phyloP scores from a whole-genome alignment of 2,329 filamentous ascomycete species.

The Diaporthe capsici region DNA sequence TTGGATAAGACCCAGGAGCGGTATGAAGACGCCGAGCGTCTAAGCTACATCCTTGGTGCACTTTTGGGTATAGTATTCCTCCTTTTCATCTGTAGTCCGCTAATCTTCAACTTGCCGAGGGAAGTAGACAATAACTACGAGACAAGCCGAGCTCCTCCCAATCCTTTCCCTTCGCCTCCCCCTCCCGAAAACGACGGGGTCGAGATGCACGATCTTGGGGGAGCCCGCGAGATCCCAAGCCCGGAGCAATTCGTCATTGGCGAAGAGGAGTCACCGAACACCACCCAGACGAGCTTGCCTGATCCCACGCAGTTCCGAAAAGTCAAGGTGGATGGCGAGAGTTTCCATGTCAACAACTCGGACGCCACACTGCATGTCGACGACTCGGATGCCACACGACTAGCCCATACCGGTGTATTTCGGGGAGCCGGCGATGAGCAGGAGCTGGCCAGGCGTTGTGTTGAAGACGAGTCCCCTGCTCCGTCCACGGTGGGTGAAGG shows the following conservation, averaged over 20 bases:
- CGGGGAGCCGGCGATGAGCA: neutral
- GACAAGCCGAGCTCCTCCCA: neutral
- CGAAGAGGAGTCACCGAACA: neutral
- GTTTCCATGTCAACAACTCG: neutral
- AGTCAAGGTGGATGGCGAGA: neutral
- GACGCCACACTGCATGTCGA: neutral
- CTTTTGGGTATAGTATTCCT: neutral
- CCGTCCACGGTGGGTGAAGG: too few relatives aligned
- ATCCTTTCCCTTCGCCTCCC: neutral
- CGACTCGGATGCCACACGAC: neutral
- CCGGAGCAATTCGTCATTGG: neutral
- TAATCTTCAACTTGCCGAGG: neutral
- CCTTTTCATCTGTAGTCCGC: neutral
- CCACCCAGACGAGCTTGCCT: neutral
- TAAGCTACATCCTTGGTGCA: neutral
- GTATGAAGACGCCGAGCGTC: neutral
- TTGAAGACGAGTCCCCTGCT: neutral
- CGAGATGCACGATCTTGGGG: neutral
- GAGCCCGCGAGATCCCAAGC: neutral
- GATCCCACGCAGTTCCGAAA: neutral
- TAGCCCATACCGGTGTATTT: neutral
- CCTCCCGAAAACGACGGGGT: neutral
- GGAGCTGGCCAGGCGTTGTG: neutral
- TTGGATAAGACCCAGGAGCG: neutral
- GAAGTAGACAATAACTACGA: neutral